Base-by-base conservation (phyloP, 2,329 filamentous ascomycete species). In the Grosmannia clavigera region DNA sequence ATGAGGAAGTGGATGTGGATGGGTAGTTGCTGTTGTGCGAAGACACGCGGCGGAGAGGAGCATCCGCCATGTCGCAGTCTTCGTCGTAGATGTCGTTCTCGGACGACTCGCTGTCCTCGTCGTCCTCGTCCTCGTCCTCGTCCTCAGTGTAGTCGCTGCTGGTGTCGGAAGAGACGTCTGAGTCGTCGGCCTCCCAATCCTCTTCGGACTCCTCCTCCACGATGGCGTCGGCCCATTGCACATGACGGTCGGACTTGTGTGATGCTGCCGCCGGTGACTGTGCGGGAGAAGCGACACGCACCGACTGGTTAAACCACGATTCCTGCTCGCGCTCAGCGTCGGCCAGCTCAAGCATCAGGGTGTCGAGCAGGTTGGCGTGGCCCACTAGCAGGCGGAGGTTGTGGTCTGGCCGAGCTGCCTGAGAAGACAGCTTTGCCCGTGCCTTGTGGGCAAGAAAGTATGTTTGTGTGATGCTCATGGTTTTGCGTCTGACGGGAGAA, bases 361-460 rank as follows among this genome's bases (percentile, higher is more conserved):
- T 87, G 77, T 99, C 94, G 73, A 99, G 89, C 55, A 97, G 87
- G 81, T 97, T 99, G 78, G 94, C 94, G 76, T 99, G 94, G 69
- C 92, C 94, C 68, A 99, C 94, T 63, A 99, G 87, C 54, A 95
- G 84, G 71, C 92, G 86, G 65, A 99, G 88, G 79, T 97, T 86
- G 81, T 97, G 94, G 72, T 97, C 92, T 68, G 90, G 80, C 70
- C 87, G 87, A 74, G 86, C 84, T 78, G 94, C 94, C 78, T 97
- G 92, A 65, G 82, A 83, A 66, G 91, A 91, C 71, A 99, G 91
- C 90, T 99, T 99, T 68, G 86, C 87, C 74, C 94, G 86, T 72
- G 94, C 94, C 76, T 92, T 92, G 81, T 96, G 92, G 72, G 94
- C 94, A 69, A 97, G 87, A 79, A 90, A 96, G 87, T 97, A 99